Conservation (phyloP, 148 eudicot genomes). For the Arbutus unedo region DNA sequence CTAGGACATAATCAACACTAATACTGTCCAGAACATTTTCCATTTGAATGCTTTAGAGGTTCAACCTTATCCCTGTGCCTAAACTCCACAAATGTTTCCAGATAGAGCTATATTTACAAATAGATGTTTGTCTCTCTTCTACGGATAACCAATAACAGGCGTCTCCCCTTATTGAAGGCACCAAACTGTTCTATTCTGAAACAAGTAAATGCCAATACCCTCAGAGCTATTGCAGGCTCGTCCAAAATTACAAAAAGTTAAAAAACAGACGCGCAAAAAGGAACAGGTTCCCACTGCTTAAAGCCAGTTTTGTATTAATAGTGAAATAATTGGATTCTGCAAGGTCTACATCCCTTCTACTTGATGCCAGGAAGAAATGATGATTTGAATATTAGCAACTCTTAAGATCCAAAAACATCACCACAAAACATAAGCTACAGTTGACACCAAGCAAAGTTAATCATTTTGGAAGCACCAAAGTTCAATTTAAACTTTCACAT, state of each 20-base stretch:
- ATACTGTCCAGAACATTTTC: too few relatives aligned
- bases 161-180: neutral
- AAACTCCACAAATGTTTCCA: too few relatives aligned
- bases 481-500: neutral
- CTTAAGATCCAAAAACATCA: neutral
- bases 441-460: neutral
- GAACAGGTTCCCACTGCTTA: neutral
- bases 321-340: neutral
- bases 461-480: neutral
- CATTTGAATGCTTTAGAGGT: too few relatives aligned
- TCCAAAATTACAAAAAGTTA: neutral
- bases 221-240: too few relatives aligned
- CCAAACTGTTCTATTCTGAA: neutral
- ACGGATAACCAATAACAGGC: neutral
- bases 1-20: too few relatives aligned
- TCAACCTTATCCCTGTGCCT: too few relatives aligned
- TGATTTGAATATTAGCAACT: neutral
- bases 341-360: neutral
- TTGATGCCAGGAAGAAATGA: conserved; percentile 4
- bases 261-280: neutral
- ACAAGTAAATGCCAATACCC: neutral
- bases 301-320: neutral
- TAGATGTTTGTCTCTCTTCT: neutral
- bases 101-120: neutral
- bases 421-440: neutral